These are phyloP conservation scores for Candida albicans DNA, from an alignment of 1,139 yeast species.

Conservation along the genomic window DNA sequence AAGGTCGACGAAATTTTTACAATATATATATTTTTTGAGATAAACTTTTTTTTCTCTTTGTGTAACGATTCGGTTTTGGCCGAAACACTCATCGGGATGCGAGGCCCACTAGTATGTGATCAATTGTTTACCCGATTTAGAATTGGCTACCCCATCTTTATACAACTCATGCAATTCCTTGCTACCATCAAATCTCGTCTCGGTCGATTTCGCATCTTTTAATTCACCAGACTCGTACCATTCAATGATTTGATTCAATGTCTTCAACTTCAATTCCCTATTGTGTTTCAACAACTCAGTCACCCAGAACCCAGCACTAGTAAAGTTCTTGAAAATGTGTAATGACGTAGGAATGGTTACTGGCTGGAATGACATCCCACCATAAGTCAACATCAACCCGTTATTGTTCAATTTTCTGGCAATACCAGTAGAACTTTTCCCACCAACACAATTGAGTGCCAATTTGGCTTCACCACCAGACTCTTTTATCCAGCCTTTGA, in stretches of 20 bases:
- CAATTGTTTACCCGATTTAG: slow-evolving; percentile 45
- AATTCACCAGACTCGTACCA: slow-evolving; percentile 66
- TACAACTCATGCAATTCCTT: slow-evolving; percentile 53
- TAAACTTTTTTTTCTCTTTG: no score
- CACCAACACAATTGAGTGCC: slow-evolving; percentile 93
- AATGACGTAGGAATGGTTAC: slow-evolving; percentile 84
- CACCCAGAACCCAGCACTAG: slow-evolving; percentile 92
- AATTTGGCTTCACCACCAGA: slow-evolving; percentile 59
- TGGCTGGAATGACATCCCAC: slow-evolving; percentile 97
- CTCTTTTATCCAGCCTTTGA: slow-evolving; percentile 64
- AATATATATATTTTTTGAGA: not conserved
- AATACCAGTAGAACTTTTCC: slow-evolving; percentile 74
- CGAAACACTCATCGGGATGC: not conserved
- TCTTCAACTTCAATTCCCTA: slow-evolving; percentile 59
- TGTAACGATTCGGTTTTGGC: slow-evolving; percentile 1
- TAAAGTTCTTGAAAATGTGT: slow-evolving; percentile 84
- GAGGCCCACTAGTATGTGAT: slow-evolving; percentile 23
- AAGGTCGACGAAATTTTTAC: not conserved
- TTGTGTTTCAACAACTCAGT: slow-evolving; percentile 71
- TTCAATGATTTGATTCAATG: slow-evolving; percentile 60
- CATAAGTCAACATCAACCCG: slow-evolving; percentile 84
- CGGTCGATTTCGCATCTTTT: slow-evolving; percentile 59
- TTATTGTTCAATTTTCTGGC: slow-evolving; percentile 73
- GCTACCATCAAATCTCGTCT: slow-evolving; percentile 46
- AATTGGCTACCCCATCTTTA: slow-evolving; percentile 51